Percentiles rank a stretch among this genome's conserved stretches.
phyloP scores from a whole-genome alignment of 2,329 filamentous ascomycete genomes.

The Neospermospora avenae region DNA sequence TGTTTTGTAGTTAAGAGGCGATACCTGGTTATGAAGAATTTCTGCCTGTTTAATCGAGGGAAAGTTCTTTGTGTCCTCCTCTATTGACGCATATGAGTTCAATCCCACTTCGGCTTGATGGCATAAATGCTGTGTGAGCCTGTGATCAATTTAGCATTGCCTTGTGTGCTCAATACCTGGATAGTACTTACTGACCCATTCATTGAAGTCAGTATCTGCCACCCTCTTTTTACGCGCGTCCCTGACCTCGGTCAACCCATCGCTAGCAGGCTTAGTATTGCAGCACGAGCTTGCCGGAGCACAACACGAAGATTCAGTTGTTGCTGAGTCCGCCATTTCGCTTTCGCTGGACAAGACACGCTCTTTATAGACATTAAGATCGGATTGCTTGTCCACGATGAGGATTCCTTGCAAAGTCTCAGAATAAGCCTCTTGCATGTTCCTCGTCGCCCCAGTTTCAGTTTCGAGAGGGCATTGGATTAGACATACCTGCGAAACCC shows the following conservation, averaged over 20 bases:
- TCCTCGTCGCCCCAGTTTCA: too few species aligned
- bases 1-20: too few species aligned
- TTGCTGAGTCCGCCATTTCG: slow-evolving; percentile 11
- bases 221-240: slow-evolving; percentile 12
- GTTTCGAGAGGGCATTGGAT: background rate
- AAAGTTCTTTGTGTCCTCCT: too few species aligned
- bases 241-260: slow-evolving; percentile 5
- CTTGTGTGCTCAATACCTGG: background rate
- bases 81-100: background rate
- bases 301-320: slow-evolving; percentile 12
- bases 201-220: slow-evolving; percentile 44
- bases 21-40: too few species aligned
- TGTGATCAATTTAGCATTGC: background rate
- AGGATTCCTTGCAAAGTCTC: slow-evolving; percentile 37
- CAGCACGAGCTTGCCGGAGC: background rate
- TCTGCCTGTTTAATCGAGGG: too few species aligned
- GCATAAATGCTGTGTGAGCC: slow-evolving; percentile 3
- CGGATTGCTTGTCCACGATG: slow-evolving; percentile 44
- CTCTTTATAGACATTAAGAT: slow-evolving; percentile 46
- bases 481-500: slow-evolving; percentile 43
- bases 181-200: slow-evolving; percentile 46
- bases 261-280: background rate
- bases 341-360: slow-evolving; percentile 4
- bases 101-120: background rate
- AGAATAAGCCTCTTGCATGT: too few species aligned